These are phyloP conservation scores for Rhodotorula sp. DNA, from an alignment of 1,284 basidiomycete species.

Conservation along the genomic window DNA sequence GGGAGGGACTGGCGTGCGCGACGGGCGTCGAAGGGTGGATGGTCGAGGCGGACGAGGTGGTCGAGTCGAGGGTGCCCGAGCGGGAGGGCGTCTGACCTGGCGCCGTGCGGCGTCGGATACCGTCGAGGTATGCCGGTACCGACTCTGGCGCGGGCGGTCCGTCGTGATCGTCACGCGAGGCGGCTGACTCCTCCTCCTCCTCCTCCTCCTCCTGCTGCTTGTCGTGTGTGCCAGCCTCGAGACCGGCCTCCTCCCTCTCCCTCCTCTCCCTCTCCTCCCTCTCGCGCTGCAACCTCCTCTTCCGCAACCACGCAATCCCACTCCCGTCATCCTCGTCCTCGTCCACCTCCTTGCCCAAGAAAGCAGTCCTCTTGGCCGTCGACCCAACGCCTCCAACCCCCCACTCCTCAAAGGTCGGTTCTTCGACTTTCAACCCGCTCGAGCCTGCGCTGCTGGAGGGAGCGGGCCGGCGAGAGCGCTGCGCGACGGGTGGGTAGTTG, in stretches of 20 bases:
- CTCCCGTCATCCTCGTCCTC: slow-evolving; percentile 42
- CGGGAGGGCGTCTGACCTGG: neutral
- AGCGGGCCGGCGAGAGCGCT: slow-evolving; percentile 23
- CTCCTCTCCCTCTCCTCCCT: slow-evolving; percentile 20
- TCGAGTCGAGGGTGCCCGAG: slow-evolving; percentile 27
- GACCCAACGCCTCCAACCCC: slow-evolving; percentile 38
- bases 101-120: neutral
- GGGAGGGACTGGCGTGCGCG: neutral
- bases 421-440: slow-evolving; percentile 7
- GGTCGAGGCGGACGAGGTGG: slow-evolving; percentile 21
- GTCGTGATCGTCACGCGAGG: no score
- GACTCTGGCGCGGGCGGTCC: neutral
- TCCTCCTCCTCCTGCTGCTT: neutral
- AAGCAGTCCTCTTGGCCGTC: slow-evolving; percentile 6
- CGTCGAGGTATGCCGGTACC: neutral
- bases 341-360: neutral
- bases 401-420: slow-evolving; percentile 10
- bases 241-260: slow-evolving; percentile 4
- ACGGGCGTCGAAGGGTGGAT: slow-evolving; percentile 12
- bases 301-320: slow-evolving; percentile 43
- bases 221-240: no score
- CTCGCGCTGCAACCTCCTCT: slow-evolving; percentile 37
- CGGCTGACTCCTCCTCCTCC: neutral
- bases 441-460: neutral
- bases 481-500: slow-evolving; percentile 38